Evolutionary conservation across 371 early-diverging fungal species (phyloP), one percentile per base, ranked within the genome.

Genomic region (Mucor sp.): DNA sequence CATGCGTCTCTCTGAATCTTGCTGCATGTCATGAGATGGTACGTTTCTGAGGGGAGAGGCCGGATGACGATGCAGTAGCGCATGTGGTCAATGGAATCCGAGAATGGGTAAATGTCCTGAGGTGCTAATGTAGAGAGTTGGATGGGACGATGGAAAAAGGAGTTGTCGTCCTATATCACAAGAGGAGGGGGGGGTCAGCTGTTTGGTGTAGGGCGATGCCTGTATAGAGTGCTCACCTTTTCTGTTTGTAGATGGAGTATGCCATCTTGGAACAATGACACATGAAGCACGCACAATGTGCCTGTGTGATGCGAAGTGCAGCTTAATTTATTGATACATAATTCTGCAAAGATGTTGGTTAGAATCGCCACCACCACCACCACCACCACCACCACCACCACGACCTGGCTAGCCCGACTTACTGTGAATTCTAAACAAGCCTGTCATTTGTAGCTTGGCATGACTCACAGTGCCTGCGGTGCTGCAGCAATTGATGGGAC

Each of bases 61-160:
- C 82, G 79, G 48, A 89, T 76, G 9, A 80, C 83, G 62, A 89
- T 86, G 55, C 86, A 85, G 63, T 84, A 78, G 28, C 76, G 73
- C 44, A 74, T 79, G 21, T 74, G 77, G 63, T 87, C 85, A 55
- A 87, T 71, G 11, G 87, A 81, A 62, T 87, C 82, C 39, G 80
- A 77, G 27, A 85, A 63, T 17, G 76, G 53, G 66, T 82, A 83
- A 9, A 83, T 74, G 27, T 83, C 77, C 14, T 79, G 79, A 35
- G 82, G 71, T 6, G 75, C 72, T 3, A 80, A 33, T 9, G 50
- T 55, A 1, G 56, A 61, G 0, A 77, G 62, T 25, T 74, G 59
- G 58, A 77, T 71, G 9, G 69, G 63, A 25, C 57, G 47, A 63
- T 72, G 73, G 21, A 72, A 66, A 35, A 69, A 66, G 3, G 70